These are phyloP conservation scores for Aspergillus homomorphus DNA, from an alignment of 495 filamentous ascomycete genomes.

Conservation along the genomic window DNA sequence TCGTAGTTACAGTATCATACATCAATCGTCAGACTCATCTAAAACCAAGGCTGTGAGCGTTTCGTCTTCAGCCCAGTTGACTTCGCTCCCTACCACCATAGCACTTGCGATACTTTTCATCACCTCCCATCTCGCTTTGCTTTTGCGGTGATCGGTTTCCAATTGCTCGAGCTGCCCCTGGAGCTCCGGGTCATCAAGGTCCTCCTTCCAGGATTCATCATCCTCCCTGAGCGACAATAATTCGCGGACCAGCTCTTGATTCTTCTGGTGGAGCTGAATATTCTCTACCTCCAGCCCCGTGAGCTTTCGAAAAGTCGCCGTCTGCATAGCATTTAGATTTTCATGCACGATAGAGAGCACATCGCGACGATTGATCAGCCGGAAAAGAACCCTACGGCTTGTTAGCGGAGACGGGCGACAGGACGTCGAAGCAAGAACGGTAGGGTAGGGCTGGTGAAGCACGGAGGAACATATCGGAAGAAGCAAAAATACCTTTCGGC, in stretches of 20 bases:
- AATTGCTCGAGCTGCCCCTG: constrained; percentile 51
- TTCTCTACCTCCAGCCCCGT: constrained; percentile 55
- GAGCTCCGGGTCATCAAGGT: constrained; percentile 49
- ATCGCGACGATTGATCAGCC: constrained; percentile 65
- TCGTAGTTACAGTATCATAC: constrained; percentile 3
- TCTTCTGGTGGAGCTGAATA: constrained; percentile 52
- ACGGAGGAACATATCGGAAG: neutral
- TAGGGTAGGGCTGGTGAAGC: neutral
- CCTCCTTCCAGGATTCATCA: constrained; percentile 49
- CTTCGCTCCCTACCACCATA: constrained; percentile 75
- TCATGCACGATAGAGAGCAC: constrained; percentile 57
- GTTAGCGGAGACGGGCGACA: constrained; percentile 1
- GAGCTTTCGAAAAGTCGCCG: constrained; percentile 45
- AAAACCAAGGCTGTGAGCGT: constrained; percentile 69
- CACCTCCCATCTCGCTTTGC: constrained; percentile 62
- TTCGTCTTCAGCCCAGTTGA: constrained; percentile 76
- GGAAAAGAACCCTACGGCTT: constrained; percentile 56
- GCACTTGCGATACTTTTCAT: constrained; percentile 73
- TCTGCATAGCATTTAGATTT: constrained; percentile 50
- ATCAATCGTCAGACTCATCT: constrained; percentile 61
- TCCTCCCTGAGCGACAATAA: constrained; percentile 60
- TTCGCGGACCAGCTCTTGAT: constrained; percentile 57
- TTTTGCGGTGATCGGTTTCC: constrained; percentile 53
- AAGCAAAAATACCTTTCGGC: constrained; percentile 59
- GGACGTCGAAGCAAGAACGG: no score